phyloP scores from a whole-genome alignment of 2,329 filamentous ascomycete genomes.

The Xylariaceae sp. region DNA sequence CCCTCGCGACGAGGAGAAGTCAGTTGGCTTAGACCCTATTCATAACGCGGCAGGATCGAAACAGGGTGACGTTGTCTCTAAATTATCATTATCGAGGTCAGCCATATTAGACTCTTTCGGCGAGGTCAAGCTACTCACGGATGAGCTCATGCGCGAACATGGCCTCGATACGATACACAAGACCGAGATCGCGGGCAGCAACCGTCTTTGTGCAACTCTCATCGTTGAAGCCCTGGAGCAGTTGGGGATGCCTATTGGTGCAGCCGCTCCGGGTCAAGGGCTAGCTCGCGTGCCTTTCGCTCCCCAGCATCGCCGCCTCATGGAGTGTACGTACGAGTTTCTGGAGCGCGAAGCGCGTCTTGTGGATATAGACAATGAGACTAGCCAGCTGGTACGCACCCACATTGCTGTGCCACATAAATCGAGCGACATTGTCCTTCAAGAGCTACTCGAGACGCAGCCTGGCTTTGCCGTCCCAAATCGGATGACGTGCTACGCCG shows the following conservation, averaged over 20 bases:
- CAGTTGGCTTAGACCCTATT: too few relatives aligned
- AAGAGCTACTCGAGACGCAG: constrained; percentile 34
- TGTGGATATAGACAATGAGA: constrained; percentile 36
- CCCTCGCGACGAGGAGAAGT: too few relatives aligned
- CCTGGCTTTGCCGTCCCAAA: constrained; percentile 38
- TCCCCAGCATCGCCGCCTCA: constrained; percentile 39
- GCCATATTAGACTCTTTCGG: too few relatives aligned
- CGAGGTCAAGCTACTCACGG: not conserved
- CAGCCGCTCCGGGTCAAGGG: constrained; percentile 14
- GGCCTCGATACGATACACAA: constrained; percentile 15
- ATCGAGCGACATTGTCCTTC: constrained; percentile 29
- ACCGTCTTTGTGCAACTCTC: constrained; percentile 27
- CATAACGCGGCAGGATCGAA: too few relatives aligned
- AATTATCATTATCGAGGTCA: too few relatives aligned
- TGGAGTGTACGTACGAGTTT: constrained; percentile 39
- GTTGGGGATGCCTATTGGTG: constrained; percentile 37
- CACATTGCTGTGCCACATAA: not conserved
- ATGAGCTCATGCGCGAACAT: not conserved
- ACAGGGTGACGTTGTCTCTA: too few relatives aligned
- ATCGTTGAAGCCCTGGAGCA: constrained; percentile 44
- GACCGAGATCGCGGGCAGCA: constrained; percentile 19
- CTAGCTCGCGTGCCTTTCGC: constrained; percentile 33
- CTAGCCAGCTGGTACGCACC: not conserved
- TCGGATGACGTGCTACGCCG: constrained; percentile 34
- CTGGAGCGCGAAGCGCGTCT: constrained; percentile 42